Base-by-base conservation (phyloP, 2,329 filamentous ascomycete genomes). In the Scytalidium sp. region DNA sequence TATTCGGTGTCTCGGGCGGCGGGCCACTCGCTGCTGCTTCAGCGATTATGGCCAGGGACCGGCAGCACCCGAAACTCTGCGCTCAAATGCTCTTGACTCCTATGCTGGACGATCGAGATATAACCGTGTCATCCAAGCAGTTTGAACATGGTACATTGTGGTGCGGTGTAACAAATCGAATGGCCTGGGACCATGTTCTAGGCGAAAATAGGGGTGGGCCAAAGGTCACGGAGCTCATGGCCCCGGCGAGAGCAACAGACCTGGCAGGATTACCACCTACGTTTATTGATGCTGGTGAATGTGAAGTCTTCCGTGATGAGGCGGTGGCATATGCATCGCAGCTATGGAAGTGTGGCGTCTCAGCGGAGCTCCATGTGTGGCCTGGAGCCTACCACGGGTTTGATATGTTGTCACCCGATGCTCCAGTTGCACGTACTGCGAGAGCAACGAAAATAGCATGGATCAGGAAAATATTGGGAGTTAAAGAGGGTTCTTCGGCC, bases 1-100 rank as follows among this genome's bases (percentile, higher is more conserved):
- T 83, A 17, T 73, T 73, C 48, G 80, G 80, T 3, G 75, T 78
- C 47, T 81, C 76, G 19, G 80, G 79, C 1, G 80, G 80, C 2
- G 80, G 78, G 2, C 78, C 80, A 47, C 64, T 85, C 15, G 79
- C 79, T 0, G 76, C 78, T 1, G 76, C 73, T 3, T 68, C 78
- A 54, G 71, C 76, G 1, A 64, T 84, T 20, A 75, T 81, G 70
- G 61, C 60, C 3, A 60, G 67, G n/a, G 70, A 73, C 54, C 57
- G 57, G 17, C 59, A 56, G 19, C 55, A 64, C 1, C 65, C 66
- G 1, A 60, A 60, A n/a, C 51, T 74, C 2, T 62, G 64, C 8
- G 69, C 67, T 19, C 66, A 71, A 27, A 64, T 70, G 17, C 60
- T 74, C 1, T 56, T 70, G 15, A 70, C 65, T 44, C 69, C 71